Evolutionary conservation across 2,329 filamentous ascomycete genomes (phyloP).

Genomic region (Claviceps monticola): DNA sequence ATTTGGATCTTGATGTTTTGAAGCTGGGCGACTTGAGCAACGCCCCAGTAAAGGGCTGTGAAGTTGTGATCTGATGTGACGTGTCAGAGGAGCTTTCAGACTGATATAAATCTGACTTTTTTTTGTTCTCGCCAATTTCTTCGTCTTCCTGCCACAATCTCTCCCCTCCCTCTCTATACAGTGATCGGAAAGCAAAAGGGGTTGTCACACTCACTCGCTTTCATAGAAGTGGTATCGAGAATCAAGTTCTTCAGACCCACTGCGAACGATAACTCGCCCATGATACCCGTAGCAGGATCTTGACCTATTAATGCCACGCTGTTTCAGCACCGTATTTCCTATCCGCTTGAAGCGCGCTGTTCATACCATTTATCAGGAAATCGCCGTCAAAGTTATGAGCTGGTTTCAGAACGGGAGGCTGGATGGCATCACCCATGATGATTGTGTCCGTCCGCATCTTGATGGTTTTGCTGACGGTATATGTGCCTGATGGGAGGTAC

Average conservation of each 20-base stretch:
- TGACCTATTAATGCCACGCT: conserved; percentile 6
- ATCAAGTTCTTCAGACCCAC: conserved; percentile 29
- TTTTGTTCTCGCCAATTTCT: neutral
- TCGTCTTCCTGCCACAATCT: neutral
- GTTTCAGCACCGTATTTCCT: neutral
- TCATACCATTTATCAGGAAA: conserved; percentile 20
- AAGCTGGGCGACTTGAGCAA: conserved; percentile 28
- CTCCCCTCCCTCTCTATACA: no score
- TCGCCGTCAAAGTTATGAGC: conserved; percentile 20
- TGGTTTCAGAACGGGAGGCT: conserved; percentile 28
- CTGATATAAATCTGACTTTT: neutral
- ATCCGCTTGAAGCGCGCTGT: no score
- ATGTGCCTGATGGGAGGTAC: conserved; percentile 29
- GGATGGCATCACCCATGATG: conserved; percentile 30
- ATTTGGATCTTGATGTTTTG: conserved; percentile 30
- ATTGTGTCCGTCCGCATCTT: conserved; percentile 30
- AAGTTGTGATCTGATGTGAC: conserved; percentile 16
- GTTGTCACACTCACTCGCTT: conserved; percentile 12
- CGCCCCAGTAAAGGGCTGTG: conserved; percentile 29
- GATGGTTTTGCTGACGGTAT: conserved; percentile 25
- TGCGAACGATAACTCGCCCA: conserved; percentile 27
- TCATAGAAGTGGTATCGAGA: conserved; percentile 26
- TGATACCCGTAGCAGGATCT: conserved; percentile 19
- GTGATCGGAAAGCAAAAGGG: neutral
- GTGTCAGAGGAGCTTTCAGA: neutral